These are phyloP conservation scores for Ustanciosporium gigantosporum DNA, from an alignment of 1,284 basidiomycete species.

Conservation along the genomic window DNA sequence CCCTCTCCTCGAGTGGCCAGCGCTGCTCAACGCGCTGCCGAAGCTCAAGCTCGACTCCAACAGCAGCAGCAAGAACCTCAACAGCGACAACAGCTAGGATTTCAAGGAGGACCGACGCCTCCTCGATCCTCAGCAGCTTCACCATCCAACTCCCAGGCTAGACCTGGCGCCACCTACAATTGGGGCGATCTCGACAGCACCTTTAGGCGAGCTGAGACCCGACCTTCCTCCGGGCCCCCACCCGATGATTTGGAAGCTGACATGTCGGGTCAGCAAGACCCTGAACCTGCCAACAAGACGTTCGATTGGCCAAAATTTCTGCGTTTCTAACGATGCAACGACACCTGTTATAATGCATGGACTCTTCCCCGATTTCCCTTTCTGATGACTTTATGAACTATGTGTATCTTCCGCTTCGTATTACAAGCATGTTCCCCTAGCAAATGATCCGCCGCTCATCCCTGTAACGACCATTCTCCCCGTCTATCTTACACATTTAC, in stretches of 20 bases:
- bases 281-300: constrained; percentile 5
- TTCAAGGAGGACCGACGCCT: constrained; percentile 7
- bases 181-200: constrained; percentile 19
- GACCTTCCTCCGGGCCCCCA: not conserved
- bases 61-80: not conserved
- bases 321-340: constrained; percentile 19
- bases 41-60: constrained; percentile 12
- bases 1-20: constrained; percentile 27
- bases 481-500: too few species aligned
- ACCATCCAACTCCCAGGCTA: constrained; percentile 1
- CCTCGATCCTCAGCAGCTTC: constrained; percentile 7
- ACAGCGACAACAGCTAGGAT: not conserved
- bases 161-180: constrained; percentile 8
- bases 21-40: constrained; percentile 19
- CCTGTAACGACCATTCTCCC: too few species aligned
- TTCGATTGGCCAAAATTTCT: constrained; percentile 34
- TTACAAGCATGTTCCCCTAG: too few species aligned
- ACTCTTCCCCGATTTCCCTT: too few species aligned
- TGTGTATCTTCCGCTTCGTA: too few species aligned
- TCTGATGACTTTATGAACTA: too few species aligned
- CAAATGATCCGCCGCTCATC: too few species aligned
- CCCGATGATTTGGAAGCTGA: constrained; percentile 2
- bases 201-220: not conserved
- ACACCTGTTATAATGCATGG: too few species aligned
- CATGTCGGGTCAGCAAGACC: not conserved